Conservation (phyloP, 2,329 filamentous ascomycete genomes). For the Sclerotinia glacialis region DNA sequence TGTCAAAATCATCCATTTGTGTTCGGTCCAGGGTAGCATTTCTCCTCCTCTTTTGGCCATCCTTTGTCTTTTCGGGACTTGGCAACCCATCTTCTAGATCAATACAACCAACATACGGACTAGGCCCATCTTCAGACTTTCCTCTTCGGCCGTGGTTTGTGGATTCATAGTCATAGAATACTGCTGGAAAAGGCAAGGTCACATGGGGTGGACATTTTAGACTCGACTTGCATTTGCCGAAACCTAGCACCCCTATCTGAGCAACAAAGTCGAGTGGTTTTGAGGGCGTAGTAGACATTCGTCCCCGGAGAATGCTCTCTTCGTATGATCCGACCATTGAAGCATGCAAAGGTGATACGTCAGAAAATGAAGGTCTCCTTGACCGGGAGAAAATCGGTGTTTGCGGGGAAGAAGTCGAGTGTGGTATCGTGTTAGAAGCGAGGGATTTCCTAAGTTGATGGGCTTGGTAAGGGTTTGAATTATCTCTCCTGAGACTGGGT, state of each 20-base stretch:
- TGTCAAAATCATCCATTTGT: conserved; percentile 30
- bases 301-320: conserved; percentile 88
- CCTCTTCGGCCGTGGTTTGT: conserved; percentile 57
- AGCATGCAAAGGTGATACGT: conserved; percentile 75
- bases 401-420: conserved; percentile 46
- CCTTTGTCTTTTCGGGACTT: conserved; percentile 46
- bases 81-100: conserved; percentile 80
- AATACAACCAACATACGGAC: conserved; percentile 91
- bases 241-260: conserved; percentile 89
- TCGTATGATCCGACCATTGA: conserved; percentile 98
- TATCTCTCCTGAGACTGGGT: conserved; percentile 55
- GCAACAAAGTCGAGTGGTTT: conserved; percentile 90
- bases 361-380: conserved; percentile 70
- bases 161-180: conserved; percentile 89
- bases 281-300: conserved; percentile 95
- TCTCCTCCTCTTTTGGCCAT: conserved; percentile 43
- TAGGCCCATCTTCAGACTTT: conserved; percentile 78
- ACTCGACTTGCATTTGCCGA: conserved; percentile 81
- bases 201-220: conserved; percentile 87
- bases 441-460: conserved; percentile 77
- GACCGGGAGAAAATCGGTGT: conserved; percentile 52
- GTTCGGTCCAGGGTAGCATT: conserved; percentile 27
- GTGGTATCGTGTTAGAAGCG: conserved; percentile 53
- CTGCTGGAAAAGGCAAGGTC: conserved; percentile 84
- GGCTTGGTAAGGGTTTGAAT: conserved; percentile 68